Evolutionary conservation across 2,329 filamentous ascomycete species (phyloP).

Genomic region (Ophiocordyceps sinensis): DNA sequence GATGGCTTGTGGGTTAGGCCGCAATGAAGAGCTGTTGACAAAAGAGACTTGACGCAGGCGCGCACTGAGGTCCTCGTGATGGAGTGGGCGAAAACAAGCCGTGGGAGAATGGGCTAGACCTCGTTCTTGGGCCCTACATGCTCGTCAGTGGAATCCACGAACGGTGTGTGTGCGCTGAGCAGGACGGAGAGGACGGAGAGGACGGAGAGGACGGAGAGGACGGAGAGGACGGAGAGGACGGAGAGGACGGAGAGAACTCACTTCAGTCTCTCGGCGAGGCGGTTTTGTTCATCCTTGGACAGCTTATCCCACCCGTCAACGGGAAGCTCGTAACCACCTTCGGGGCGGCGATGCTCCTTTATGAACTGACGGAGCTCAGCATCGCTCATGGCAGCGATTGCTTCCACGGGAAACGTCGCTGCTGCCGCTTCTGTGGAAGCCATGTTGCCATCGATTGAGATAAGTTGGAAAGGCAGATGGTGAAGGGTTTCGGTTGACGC

Average conservation of each 20-base stretch:
- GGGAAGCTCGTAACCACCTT: slow-evolving; percentile 6
- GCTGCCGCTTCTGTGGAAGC: too few relatives aligned
- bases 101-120: not conserved
- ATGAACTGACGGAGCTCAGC: slow-evolving; percentile 8
- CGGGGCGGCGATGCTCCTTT: slow-evolving; percentile 2
- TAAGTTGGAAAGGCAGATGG: too few relatives aligned
- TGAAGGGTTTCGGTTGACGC: too few relatives aligned
- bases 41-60: slow-evolving; percentile 5
- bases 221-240: too few relatives aligned
- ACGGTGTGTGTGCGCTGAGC: too few relatives aligned
- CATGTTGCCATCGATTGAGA: too few relatives aligned
- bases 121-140: too few relatives aligned
- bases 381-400: slow-evolving; percentile 6
- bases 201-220: too few relatives aligned
- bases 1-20: too few relatives aligned
- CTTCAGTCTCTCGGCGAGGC: slow-evolving; percentile 7
- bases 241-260: slow-evolving; percentile 1
- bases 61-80: slow-evolving; percentile 8
- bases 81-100: slow-evolving; percentile 4
- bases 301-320: slow-evolving; percentile 6
- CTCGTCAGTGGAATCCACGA: not conserved
- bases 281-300: slow-evolving; percentile 4
- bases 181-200: too few relatives aligned
- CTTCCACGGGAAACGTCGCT: not conserved
- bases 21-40: too few relatives aligned